Conservation (phyloP, 78 protist genomes). For the Protostelium mycophagum region DNA sequence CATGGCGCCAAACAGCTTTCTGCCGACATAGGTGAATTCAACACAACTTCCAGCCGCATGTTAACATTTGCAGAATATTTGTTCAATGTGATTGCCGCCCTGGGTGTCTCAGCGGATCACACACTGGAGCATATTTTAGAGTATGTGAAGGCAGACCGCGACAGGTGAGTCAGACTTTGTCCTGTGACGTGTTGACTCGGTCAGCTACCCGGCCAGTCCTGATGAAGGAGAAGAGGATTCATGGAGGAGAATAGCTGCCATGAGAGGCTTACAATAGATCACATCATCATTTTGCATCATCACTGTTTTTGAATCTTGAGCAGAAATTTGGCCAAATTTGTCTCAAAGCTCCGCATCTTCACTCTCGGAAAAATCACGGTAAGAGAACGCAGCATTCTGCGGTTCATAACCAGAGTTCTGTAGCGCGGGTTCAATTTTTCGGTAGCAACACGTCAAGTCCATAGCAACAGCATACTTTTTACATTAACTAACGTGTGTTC, state of each 20-base stretch:
- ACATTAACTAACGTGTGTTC: too few relatives aligned
- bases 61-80: neutral
- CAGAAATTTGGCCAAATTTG: too few relatives aligned
- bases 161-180: neutral
- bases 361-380: too few relatives aligned
- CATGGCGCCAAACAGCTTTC: neutral
- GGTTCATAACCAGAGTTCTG: too few relatives aligned
- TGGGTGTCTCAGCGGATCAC: neutral
- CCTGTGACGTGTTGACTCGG: neutral
- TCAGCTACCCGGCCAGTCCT: neutral
- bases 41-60: neutral
- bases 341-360: too few relatives aligned
- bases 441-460: too few relatives aligned
- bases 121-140: neutral
- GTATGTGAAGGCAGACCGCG: neutral
- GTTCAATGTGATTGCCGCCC: neutral
- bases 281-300: too few relatives aligned
- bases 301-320: too few relatives aligned
- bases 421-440: too few relatives aligned
- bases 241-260: neutral
- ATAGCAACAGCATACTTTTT: too few relatives aligned
- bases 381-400: too few relatives aligned
- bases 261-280: too few relatives aligned
- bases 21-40: neutral
- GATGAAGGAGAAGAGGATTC: neutral